Percentiles rank a stretch among this genome's conserved stretches.
Conservation (phyloP, 257 asterid genomes). For the Buddleja alternifolia region DNA sequence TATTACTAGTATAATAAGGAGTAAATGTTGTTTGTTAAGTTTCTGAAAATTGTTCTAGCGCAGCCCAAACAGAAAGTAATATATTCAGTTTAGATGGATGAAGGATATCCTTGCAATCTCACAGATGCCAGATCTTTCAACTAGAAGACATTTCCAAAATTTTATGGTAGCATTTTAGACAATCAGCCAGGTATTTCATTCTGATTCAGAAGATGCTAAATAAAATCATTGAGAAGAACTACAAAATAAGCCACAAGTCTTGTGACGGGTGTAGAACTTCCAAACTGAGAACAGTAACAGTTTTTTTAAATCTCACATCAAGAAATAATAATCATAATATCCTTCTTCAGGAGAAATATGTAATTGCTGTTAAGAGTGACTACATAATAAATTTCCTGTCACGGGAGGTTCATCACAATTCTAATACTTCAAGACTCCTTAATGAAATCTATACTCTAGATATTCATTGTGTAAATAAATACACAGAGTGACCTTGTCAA, state of each 20-base stretch:
- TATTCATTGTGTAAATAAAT: not conserved
- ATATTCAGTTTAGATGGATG: not conserved
- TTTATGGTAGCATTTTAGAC: not conserved
- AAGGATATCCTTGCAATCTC: conserved; percentile 9
- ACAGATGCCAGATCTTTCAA: conserved; percentile 9
- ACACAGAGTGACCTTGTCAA: not conserved
- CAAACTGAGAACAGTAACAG: not conserved
- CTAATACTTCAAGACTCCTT: not conserved
- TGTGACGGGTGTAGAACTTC: not conserved
- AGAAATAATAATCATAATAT: too few species aligned
- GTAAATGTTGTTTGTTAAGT: not conserved
- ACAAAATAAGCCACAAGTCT: not conserved
- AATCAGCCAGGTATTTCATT: not conserved
- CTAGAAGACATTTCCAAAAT: not conserved
- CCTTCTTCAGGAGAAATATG: not conserved
- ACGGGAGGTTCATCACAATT: conserved; percentile 3
- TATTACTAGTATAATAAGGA: not conserved
- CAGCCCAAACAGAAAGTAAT: not conserved
- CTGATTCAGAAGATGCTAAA: not conserved
- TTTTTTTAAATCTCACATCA: not conserved
- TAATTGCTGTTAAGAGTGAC: not conserved
- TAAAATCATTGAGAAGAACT: too few species aligned
- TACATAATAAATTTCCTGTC: conserved; percentile 1
- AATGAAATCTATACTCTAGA: not conserved
- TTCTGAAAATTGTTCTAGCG: not conserved